These are phyloP conservation scores for Boletus coccyginus DNA, from an alignment of 768 basidiomycete genomes.

Conservation along the genomic window DNA sequence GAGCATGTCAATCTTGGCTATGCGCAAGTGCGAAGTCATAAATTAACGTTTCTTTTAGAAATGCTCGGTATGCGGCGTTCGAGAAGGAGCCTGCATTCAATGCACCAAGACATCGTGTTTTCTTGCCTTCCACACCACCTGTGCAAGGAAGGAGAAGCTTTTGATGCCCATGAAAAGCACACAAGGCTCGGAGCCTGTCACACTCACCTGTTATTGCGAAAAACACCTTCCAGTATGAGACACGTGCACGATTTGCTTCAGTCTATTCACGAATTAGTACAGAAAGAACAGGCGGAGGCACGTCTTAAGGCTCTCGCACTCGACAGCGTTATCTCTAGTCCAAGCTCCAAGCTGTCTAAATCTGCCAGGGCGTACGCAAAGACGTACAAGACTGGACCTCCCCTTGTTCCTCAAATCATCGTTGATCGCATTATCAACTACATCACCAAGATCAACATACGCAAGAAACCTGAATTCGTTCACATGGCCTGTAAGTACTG, in stretches of 20 bases:
- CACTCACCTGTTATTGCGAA: conserved; percentile 82
- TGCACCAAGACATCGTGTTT: conserved; percentile 90
- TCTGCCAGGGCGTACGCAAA: conserved; percentile 89
- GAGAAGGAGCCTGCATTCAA: conserved; percentile 89
- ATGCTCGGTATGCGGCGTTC: conserved; percentile 61
- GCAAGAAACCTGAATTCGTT: conserved; percentile 77
- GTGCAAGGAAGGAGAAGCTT: conserved; percentile 83
- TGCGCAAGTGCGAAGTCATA: not conserved
- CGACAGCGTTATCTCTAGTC: conserved; percentile 38
- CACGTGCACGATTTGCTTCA: not conserved
- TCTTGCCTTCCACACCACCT: conserved; percentile 92
- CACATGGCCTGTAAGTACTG: conserved; percentile 85
- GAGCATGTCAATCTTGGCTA: conserved; percentile 28
- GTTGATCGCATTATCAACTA: conserved; percentile 79
- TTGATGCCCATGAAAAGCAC: conserved; percentile 85
- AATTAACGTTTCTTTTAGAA: conserved; percentile 36
- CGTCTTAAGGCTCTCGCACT: conserved; percentile 55
- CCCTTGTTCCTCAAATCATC: conserved; percentile 84
- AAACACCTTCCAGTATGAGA: conserved; percentile 81
- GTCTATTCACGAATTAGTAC: not conserved
- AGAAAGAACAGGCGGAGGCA: conserved; percentile 70
- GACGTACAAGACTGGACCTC: conserved; percentile 89
- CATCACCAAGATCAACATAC: conserved; percentile 60
- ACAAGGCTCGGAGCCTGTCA: conserved; percentile 68
- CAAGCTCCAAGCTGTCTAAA: conserved; percentile 56